Evolutionary conservation across 768 basidiomycete genomes (phyloP).

Genomic region (Lactarius pseudohatsudake): DNA sequence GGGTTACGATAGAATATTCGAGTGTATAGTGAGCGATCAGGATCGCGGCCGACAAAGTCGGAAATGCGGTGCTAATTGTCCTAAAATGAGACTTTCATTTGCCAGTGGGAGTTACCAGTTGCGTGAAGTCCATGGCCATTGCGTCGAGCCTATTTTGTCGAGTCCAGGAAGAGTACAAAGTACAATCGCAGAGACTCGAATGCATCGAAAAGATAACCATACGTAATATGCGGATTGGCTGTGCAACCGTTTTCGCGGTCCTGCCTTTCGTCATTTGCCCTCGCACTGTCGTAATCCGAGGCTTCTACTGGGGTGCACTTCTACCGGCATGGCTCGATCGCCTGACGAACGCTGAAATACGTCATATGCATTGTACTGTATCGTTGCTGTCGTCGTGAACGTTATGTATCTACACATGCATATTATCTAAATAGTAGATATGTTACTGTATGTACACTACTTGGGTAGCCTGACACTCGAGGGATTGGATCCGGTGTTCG

Average conservation of each 20-base stretch:
- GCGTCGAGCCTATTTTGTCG: too few relatives aligned
- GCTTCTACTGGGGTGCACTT: constrained; percentile 58
- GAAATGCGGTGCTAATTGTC: constrained; percentile 6
- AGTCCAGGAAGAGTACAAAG: too few relatives aligned
- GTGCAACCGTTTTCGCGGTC: background rate
- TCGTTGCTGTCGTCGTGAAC: constrained; percentile 19
- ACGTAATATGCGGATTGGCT: too few relatives aligned
- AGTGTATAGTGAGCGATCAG: background rate
- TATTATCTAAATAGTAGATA: constrained; percentile 29
- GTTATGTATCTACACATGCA: constrained; percentile 22
- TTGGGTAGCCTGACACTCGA: background rate
- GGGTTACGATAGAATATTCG: constrained; percentile 4
- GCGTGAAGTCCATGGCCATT: too few relatives aligned
- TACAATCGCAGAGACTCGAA: too few relatives aligned
- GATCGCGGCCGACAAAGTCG: constrained; percentile 6
- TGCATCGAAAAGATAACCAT: too few relatives aligned
- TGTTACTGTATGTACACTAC: constrained; percentile 24
- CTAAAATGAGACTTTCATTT: background rate
- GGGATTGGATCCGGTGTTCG: background rate
- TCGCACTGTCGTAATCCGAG: constrained; percentile 22
- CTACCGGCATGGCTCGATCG: constrained; percentile 50
- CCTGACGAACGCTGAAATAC: constrained; percentile 31
- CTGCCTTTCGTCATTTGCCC: background rate
- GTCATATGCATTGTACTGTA: constrained; percentile 24
- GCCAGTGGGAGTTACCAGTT: too few relatives aligned